Base-by-base conservation (phyloP, 139 green algal species). In the Mesotaenium endlicherianum region DNA sequence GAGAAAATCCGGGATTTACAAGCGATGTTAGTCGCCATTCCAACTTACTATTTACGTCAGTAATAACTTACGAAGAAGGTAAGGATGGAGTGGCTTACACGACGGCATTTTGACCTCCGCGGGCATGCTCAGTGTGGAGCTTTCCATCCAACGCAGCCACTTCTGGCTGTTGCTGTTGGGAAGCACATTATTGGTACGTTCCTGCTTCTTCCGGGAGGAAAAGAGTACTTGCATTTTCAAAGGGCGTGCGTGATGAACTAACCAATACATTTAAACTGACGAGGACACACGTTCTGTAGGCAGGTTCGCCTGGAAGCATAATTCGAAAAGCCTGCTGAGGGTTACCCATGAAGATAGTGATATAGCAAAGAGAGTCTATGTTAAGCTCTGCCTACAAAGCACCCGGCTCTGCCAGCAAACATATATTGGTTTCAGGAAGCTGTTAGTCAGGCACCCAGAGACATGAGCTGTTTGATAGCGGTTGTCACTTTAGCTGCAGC, bases 1-100 rank as follows among this genome's bases (percentile, higher is more conserved):
- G n/a, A n/a, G n/a, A n/a, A n/a, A n/a, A n/a, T n/a, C n/a, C n/a
- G n/a, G n/a, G n/a, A n/a, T n/a, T n/a, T n/a, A n/a, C n/a, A n/a
- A n/a, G n/a, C n/a, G n/a, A n/a, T n/a, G n/a, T n/a, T n/a, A n/a
- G n/a, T n/a, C n/a, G n/a, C n/a, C n/a, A n/a, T n/a, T n/a, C n/a
- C n/a, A n/a, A n/a, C n/a, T n/a, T n/a, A n/a, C n/a, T n/a, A n/a
- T n/a, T n/a, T n/a, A n/a, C n/a, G n/a, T n/a, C n/a, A n/a, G n/a
- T n/a, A n/a, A n/a, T n/a, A n/a, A n/a, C n/a, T n/a, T n/a, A n/a
- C n/a, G n/a, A n/a, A n/a, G n/a, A n/a, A n/a, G n/a, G n/a, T n/a
- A n/a, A n/a, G n/a, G 50, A 86, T 86, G 80, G 80, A 86, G 47
- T 86, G 80, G 80, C 47, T 86, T 16, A 69, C 80, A 16, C 47